Evolutionary conservation across 345 rosid genomes (phyloP), one percentile per base, ranked within the genome.

Genomic region (Clausena lansium): DNA sequence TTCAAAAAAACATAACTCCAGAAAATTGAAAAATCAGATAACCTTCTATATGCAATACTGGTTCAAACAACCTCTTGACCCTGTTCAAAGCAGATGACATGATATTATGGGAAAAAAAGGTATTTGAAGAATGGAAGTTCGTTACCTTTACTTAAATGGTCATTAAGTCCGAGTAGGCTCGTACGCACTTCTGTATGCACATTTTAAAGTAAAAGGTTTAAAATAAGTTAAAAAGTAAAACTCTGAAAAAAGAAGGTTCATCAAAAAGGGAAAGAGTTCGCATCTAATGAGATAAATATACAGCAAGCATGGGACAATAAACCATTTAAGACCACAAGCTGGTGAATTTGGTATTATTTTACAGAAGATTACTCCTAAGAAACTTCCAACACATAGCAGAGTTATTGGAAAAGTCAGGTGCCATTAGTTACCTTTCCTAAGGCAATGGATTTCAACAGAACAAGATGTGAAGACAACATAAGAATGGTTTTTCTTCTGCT

Each of bases 121-220:
- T 27, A 28, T 47, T 4, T 60, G 38, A 1, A 70, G 57, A 70
- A 17, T 67, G 36, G 64, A 57, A 58, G 30, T 80, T 84, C 45
- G 22, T 78, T 85, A 94, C 97, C 98, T 88, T 83, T 79, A 74
- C 70, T 76, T 67, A 91, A 55, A 77, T 89, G 86, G 54, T 87
- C 88, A 58, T 76, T 81, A 81, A 94, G 93, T 82, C 86, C 97
- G 20, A 79, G 78, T 0, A 86, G 71, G 73, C 89, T 85, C 15
- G 80, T 80, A 76, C 75, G 77, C 75, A 94, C 97, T 94, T 88
- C 89, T 87, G 86, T 75, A 64, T 13, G 72, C 68, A 81, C 52
- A 65, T 28, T 22, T 17, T 4, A 24, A 68, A 59, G 74, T 14
- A 76, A 50, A 70, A 47, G 6, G 36, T 67, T 35, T 54, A 45